Evolutionary conservation across 164 flowering plant species (phyloP).

Genomic region (Magnolia changhungtana): DNA sequence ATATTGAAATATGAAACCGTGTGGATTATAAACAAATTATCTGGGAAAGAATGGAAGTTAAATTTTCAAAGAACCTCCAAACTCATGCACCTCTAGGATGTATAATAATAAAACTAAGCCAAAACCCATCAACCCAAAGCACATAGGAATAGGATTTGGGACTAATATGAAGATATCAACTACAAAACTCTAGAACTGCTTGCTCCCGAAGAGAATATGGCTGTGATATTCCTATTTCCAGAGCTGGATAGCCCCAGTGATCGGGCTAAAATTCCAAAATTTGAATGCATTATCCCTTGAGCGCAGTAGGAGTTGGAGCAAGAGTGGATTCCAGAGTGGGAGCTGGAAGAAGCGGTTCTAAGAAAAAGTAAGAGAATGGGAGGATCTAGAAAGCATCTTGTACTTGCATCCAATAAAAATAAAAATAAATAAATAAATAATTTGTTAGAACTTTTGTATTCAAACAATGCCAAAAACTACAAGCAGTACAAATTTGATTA

Average conservation of each 20-base stretch:
- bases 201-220: neutral
- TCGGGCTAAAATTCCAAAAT: neutral
- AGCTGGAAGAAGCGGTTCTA: neutral
- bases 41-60: neutral
- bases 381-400: no score
- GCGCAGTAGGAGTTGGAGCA: neutral
- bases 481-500: neutral
- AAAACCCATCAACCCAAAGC: neutral
- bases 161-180: neutral
- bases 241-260: neutral
- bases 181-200: neutral
- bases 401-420: no score
- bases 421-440: no score
- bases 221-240: neutral
- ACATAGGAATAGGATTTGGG: neutral
- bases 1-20: no score
- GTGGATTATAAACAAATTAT: no score
- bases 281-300: neutral
- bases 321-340: neutral
- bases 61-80: neutral
- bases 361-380: neutral
- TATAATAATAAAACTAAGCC: neutral
- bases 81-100: neutral
- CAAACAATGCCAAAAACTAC: neutral
- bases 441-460: no score